Conservation (phyloP, 139 green algal genomes). For the Zygnema circumcarinatum region DNA sequence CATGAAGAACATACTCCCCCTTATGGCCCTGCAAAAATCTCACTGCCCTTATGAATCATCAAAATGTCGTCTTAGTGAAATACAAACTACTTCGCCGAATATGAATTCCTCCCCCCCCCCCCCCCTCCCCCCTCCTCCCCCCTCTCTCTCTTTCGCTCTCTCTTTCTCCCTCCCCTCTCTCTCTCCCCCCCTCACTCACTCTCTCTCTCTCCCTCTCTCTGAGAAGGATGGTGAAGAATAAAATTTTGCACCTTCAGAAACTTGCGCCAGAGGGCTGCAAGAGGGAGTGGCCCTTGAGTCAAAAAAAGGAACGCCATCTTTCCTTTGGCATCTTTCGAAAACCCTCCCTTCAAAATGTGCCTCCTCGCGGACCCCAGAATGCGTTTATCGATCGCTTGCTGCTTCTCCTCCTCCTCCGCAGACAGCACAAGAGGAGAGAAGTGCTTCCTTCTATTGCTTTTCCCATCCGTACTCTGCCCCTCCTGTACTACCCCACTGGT, state of each 20-base stretch:
- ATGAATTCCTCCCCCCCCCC: too few species aligned
- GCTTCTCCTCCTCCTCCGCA: not conserved
- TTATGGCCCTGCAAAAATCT: not conserved
- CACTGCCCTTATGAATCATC: too few species aligned
- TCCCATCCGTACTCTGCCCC: too few species aligned
- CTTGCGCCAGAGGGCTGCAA: slow-evolving; percentile 32
- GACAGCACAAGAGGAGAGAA: not conserved
- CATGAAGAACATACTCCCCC: not conserved
- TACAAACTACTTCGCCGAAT: too few species aligned
- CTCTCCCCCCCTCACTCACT: too few species aligned
- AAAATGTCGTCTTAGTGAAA: too few species aligned
- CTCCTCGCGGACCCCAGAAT: not conserved
- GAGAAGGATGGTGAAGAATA: too few species aligned
- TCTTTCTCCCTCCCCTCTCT: too few species aligned
- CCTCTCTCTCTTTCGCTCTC: too few species aligned
- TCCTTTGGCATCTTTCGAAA: not conserved
- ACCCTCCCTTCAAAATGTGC: not conserved
- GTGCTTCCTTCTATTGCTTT: not conserved
- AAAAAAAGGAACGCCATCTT: slow-evolving; percentile 58
- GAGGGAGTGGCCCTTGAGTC: slow-evolving; percentile 44
- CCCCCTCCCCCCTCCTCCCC: too few species aligned
- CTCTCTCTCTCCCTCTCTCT: too few species aligned
- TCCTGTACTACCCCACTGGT: too few species aligned
- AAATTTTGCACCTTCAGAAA: not conserved
- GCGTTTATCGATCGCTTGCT: not conserved